phyloP scores from a whole-genome alignment of 2,329 filamentous ascomycete genomes.

The Hyphodiscus sp. region DNA sequence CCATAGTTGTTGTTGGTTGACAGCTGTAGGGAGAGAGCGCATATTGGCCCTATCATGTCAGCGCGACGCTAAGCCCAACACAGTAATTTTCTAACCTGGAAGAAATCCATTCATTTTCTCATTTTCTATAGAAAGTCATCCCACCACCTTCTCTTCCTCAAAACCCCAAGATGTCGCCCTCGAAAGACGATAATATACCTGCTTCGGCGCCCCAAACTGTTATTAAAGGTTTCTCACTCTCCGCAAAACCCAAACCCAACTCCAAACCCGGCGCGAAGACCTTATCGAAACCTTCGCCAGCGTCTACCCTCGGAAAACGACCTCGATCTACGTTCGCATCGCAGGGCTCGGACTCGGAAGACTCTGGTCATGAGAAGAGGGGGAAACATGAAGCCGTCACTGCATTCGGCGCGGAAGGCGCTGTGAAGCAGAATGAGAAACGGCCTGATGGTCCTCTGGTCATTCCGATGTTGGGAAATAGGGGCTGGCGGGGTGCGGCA shows the following conservation, averaged over 20 bases:
- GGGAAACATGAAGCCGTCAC: constrained; percentile 42
- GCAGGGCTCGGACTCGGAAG: constrained; percentile 52
- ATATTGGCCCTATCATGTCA: neutral
- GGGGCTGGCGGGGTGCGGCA: constrained; percentile 54
- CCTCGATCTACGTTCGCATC: constrained; percentile 41
- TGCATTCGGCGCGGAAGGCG: constrained; percentile 45
- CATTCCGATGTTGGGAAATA: constrained; percentile 52
- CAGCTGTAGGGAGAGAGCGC: no score
- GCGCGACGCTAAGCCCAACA: neutral
- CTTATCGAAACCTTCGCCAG: neutral
- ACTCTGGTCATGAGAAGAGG: constrained; percentile 36
- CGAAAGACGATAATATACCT: constrained; percentile 16
- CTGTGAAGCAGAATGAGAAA: constrained; percentile 30
- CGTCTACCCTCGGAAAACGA: constrained; percentile 34
- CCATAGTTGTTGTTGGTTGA: no score
- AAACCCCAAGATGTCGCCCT: constrained; percentile 16
- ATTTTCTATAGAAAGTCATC: neutral
- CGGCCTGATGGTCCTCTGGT: constrained; percentile 38
- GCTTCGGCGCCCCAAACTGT: constrained; percentile 26
- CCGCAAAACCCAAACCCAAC: constrained; percentile 29
- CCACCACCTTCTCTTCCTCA: neutral
- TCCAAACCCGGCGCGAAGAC: constrained; percentile 21
- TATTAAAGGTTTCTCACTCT: constrained; percentile 35
- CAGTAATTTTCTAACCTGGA: neutral
- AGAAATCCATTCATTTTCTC: neutral